These are phyloP conservation scores for Cutaneotrichosporon arboriforme DNA, from an alignment of 1,284 basidiomycete genomes.

Conservation along the genomic window DNA sequence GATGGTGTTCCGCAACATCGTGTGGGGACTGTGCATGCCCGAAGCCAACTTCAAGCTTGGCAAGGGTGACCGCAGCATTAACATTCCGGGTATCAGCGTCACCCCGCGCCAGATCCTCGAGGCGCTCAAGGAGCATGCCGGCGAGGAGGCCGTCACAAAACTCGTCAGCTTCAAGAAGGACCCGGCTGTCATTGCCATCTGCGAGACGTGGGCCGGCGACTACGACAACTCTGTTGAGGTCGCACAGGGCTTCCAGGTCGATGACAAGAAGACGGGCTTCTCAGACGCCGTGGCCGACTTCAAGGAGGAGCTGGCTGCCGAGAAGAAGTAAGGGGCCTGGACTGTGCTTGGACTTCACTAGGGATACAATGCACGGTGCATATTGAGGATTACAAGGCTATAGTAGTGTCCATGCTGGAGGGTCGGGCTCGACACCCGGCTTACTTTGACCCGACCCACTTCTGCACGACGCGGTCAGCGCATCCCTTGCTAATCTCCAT, in stretches of 20 bases:
- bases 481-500: slow-evolving; percentile 65
- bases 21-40: slow-evolving; percentile 44
- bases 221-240: slow-evolving; percentile 37
- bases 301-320: slow-evolving; percentile 30
- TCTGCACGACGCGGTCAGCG: slow-evolving; percentile 43
- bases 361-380: too few species aligned
- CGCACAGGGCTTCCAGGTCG: slow-evolving; percentile 43
- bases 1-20: slow-evolving; percentile 50
- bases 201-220: slow-evolving; percentile 46
- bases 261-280: slow-evolving; percentile 42
- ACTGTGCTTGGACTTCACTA: too few species aligned
- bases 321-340: slow-evolving; percentile 5
- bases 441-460: slow-evolving; percentile 38
- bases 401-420: neutral
- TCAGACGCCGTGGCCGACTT: slow-evolving; percentile 46
- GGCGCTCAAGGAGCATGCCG: slow-evolving; percentile 42
- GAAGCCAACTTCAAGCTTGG: slow-evolving; percentile 33
- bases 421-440: too few species aligned
- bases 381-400: too few species aligned
- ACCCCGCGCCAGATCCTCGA: slow-evolving; percentile 46
- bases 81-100: slow-evolving; percentile 48
- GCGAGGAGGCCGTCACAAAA: slow-evolving; percentile 31
- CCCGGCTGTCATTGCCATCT: slow-evolving; percentile 43
- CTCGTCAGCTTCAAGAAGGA: slow-evolving; percentile 46
- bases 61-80: slow-evolving; percentile 39